Evolutionary conservation across 495 filamentous ascomycete species (phyloP).

Genomic region (Immersiella caudata): DNA sequence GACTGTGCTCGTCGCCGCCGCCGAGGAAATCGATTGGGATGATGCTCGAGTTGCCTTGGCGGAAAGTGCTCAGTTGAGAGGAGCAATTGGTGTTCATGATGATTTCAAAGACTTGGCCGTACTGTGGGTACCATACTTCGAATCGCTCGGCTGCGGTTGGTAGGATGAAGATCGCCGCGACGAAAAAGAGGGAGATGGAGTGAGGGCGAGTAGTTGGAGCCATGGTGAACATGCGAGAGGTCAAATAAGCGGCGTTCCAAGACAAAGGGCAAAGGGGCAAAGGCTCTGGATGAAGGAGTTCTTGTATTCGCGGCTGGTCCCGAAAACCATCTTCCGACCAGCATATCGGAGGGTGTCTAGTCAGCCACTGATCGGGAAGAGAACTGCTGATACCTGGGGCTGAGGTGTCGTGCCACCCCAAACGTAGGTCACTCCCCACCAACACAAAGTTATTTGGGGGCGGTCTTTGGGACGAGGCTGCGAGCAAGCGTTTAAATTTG

Average conservation of each 20-base stretch:
- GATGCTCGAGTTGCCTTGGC: neutral
- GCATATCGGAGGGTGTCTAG: neutral
- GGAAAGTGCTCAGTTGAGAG: neutral
- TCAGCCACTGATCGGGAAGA: neutral
- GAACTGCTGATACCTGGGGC: neutral
- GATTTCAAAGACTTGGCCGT: too few species aligned
- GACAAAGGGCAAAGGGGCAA: too few species aligned
- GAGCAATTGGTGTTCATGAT: neutral
- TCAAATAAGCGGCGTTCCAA: too few species aligned
- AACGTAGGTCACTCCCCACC: neutral
- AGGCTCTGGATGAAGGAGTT: too few species aligned
- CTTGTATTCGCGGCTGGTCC: neutral
- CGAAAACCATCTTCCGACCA: neutral
- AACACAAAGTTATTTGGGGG: neutral
- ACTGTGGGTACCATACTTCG: too few species aligned
- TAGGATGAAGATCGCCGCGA: too few species aligned
- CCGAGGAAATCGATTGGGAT: conserved; percentile 12
- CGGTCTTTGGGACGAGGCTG: too few species aligned
- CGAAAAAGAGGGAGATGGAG: too few species aligned
- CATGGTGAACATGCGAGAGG: too few species aligned
- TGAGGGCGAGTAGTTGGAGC: too few species aligned
- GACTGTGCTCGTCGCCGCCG: conserved; percentile 14
- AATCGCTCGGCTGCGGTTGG: too few species aligned
- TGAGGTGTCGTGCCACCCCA: neutral
- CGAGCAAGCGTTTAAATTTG: too few species aligned